These are phyloP conservation scores for Inga oerstediana DNA, from an alignment of 306 rosid genomes.

Conservation along the genomic window DNA sequence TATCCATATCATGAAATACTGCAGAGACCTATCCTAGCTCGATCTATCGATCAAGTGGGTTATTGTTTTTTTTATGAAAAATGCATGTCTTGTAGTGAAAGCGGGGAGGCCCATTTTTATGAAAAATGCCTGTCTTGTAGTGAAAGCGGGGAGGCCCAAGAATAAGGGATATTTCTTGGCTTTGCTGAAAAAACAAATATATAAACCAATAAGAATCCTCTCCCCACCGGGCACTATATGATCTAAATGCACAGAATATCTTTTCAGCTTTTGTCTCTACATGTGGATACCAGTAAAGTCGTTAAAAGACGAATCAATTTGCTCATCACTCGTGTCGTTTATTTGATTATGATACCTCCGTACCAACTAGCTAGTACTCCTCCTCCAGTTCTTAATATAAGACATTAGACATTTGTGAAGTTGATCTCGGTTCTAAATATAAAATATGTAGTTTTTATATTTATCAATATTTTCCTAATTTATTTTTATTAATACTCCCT, in stretches of 20 bases:
- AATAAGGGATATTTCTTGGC: not conserved
- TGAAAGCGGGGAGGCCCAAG: not conserved
- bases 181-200: not conserved
- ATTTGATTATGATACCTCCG: not conserved
- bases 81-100: not conserved
- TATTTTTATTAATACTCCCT: too few species aligned
- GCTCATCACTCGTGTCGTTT: not conserved
- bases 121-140: not conserved
- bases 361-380: too few species aligned
- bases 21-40: not conserved
- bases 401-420: too few species aligned
- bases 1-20: too few species aligned
- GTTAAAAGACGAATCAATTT: not conserved
- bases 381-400: too few species aligned
- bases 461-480: too few species aligned
- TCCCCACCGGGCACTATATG: not conserved
- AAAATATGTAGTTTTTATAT: too few species aligned
- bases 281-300: not conserved
- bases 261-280: not conserved
- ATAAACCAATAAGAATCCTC: not conserved
- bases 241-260: not conserved
- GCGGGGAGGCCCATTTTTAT: not conserved
- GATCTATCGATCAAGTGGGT: not conserved
- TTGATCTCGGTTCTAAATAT: too few species aligned
- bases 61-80: too few species aligned